These are phyloP conservation scores for Mallotus repandus DNA, from an alignment of 441 rosid species.

Conservation along the genomic window DNA sequence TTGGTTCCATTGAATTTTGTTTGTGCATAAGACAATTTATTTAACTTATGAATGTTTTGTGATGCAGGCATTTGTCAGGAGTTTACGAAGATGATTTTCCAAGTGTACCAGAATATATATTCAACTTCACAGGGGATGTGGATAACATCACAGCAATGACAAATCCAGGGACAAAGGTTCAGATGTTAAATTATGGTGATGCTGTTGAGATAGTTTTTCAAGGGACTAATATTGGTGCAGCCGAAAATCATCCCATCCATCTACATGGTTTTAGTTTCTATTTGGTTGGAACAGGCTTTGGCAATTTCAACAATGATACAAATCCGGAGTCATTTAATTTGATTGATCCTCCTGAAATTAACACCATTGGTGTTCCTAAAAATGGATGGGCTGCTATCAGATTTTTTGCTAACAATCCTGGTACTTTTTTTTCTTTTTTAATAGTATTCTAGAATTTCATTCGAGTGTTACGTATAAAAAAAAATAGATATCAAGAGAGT, in stretches of 20 bases:
- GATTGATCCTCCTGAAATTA: conserved; percentile 38
- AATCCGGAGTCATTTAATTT: conserved; percentile 36
- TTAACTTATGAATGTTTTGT: neutral
- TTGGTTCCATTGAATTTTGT: too few relatives aligned
- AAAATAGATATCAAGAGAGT: too few relatives aligned
- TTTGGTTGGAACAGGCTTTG: conserved; percentile 34
- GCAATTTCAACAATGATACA: conserved; percentile 42
- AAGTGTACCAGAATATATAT: conserved; percentile 11
- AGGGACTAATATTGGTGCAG: conserved; percentile 28
- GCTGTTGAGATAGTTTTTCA: conserved; percentile 37
- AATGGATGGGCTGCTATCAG: conserved; percentile 46
- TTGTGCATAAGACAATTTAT: too few relatives aligned
- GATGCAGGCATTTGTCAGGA: too few relatives aligned
- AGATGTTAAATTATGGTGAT: conserved; percentile 26
- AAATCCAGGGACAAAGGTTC: conserved; percentile 24
- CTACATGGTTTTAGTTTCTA: conserved; percentile 45
- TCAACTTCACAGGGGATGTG: conserved; percentile 33
- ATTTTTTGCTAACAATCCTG: conserved; percentile 44
- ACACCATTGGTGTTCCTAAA: conserved; percentile 38
- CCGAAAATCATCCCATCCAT: conserved; percentile 41
- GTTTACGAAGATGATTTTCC: conserved; percentile 34
- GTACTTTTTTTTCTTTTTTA: conserved; percentile 12
- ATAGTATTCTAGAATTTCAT: too few relatives aligned
- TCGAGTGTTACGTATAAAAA: too few relatives aligned
- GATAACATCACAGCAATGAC: conserved; percentile 1